Base-by-base conservation (phyloP, 768 basidiomycete species). In the Solioccasus polychromus region DNA sequence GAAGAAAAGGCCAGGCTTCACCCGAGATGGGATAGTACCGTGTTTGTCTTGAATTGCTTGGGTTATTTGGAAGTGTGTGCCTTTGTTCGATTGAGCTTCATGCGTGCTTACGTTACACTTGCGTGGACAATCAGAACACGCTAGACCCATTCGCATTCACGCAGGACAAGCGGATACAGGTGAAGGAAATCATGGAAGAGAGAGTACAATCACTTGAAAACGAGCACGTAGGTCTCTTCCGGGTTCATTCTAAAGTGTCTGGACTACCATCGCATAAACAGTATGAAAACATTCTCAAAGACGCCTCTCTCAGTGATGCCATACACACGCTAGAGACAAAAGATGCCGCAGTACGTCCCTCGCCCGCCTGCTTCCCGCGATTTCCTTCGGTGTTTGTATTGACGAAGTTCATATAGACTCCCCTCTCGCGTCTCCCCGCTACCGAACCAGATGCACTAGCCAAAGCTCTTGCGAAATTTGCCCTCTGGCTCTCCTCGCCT, bases 21-120 rank as follows among this genome's bases (percentile, higher is more conserved):
- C 23, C 77, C 74, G 5, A 72, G 68, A 25, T 95, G 94, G 91
- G 94, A 99, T 61, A 75, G 73, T 36, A 75, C 79, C 3, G 78
- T 96, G 0, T 98, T 91, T 60, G 73, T 90, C 42, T 71, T 96
- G 52, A 97, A 98, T 57, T 95, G 88, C 48, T 64, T 92, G 51
- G 82, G 78, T 15, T 93, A 92, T 62, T 66, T 96, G 12, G 79
- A 85, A 74, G 93, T 92, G 38, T 23, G 76, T 65, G 18, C 19
- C 4, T 38, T 19, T 6, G 46, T 18, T 35, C 12, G 45, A 12
- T 37, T 26, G 11, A 8, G n/a, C n/a, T 48, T 36, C 28, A 35
- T 20, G 32, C 38, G 35, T 25, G 15, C 29, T 56, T 10, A 51
- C 43, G 0, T 18, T 18, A 15, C 12, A 12, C 17, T 11, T 8